These are phyloP conservation scores for Dictyostelium purpureum DNA, from an alignment of 78 protist species.

Conservation along the genomic window DNA sequence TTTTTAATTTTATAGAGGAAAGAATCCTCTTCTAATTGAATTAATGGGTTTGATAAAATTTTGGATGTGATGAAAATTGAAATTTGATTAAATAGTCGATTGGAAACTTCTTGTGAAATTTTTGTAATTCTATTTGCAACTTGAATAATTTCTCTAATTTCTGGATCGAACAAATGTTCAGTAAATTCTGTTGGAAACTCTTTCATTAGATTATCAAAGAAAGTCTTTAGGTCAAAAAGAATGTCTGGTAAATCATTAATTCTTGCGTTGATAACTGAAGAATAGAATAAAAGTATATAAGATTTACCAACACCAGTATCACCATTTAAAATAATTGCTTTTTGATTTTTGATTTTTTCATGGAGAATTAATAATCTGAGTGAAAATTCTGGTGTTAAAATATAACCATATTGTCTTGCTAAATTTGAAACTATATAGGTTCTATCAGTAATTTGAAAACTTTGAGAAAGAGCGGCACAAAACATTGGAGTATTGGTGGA, in stretches of 20 bases:
- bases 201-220: background rate
- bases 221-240: background rate
- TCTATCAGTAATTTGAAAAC: constrained; percentile 16
- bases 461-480: background rate
- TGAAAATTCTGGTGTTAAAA: constrained; percentile 71
- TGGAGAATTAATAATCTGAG: constrained; percentile 31
- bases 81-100: background rate
- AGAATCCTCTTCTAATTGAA: background rate
- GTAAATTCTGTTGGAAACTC: background rate
- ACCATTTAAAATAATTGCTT: constrained; percentile 47
- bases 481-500: background rate
- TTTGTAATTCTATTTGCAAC: background rate
- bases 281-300: constrained; percentile 26
- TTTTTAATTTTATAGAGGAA: background rate
- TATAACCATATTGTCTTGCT: constrained; percentile 23
- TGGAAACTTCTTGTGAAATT: background rate
- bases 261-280: constrained; percentile 52
- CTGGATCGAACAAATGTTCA: background rate
- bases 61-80: background rate
- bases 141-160: background rate
- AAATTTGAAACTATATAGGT: background rate
- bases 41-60: background rate
- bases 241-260: constrained; percentile 47
- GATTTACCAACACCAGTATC: constrained; percentile 82
- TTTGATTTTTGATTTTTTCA: constrained; percentile 31